Evolutionary conservation across 495 filamentous ascomycete species (phyloP), one percentile per base, ranked within the genome.

Genomic region (Aspergillus leporis): DNA sequence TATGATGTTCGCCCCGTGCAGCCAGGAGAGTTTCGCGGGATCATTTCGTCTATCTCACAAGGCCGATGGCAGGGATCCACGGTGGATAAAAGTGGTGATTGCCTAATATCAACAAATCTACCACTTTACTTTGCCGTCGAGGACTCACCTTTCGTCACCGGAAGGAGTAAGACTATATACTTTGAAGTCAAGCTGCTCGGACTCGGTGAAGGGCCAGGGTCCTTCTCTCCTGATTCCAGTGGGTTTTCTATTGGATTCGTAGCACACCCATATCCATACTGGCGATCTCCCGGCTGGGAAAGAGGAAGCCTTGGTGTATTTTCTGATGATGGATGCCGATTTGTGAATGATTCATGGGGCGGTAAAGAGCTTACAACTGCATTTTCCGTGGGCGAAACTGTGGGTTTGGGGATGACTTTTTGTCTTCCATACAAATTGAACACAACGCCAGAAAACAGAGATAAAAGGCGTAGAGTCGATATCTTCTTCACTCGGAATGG

Each of bases 211-310:
- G 74, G 73, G 0, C 69, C 68, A 7, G 70, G 59, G 16, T 38
- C 43, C 18, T 60, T 59, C 3, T 56, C 63, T 2, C 69, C 72
- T 16, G 77, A 79, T 59, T 83, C 87, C 25, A 83, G 86, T 54
- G 80, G 85, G 9, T 71, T 97, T 13, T 86, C 91, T 0, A 70
- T 98, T 9, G 93, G 93, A 5, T 96, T 87, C 72, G 76, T 77
- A 1, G 92, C 89, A 1, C 83, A 86, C 49, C 93, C 93, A 19
- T 97, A 96, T 71, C 93, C 93, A 0, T 79, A 82, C 0, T 97
- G 92, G 82, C 83, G 93, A 43, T 82, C 94, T 55, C 93, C 93
- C 0, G 93, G 93, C 2, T 97, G 93, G 93, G 87, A 98, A 67
- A 78, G 93, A 30, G 92, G 84, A 2, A 90, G 87, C 47, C 66